These are phyloP conservation scores for Chlorella sp. DNA, from an alignment of 139 green algal species.

Conservation along the genomic window DNA sequence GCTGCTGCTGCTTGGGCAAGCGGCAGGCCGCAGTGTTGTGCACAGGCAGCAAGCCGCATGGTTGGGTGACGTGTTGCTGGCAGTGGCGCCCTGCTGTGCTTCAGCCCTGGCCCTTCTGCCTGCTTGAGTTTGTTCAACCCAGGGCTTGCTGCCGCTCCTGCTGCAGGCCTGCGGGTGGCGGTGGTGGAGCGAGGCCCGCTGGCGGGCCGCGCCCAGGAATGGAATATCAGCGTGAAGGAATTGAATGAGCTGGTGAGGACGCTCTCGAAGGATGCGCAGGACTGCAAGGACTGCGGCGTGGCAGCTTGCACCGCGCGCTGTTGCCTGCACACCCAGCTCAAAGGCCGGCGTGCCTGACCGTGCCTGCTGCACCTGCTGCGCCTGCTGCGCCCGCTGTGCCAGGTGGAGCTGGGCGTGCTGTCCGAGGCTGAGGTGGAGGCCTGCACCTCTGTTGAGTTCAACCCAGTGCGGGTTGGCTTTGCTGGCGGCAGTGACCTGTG, in stretches of 20 bases:
- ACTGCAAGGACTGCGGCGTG: neutral
- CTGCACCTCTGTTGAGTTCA: conserved; percentile 86
- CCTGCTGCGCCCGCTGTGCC: neutral
- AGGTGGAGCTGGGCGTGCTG: conserved; percentile 75
- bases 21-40: too few species aligned
- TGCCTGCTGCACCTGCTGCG: neutral
- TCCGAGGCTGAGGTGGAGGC: conserved; percentile 74
- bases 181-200: conserved; percentile 91
- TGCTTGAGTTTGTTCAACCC: too few species aligned
- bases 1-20: neutral
- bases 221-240: conserved; percentile 90
- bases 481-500: conserved; percentile 60
- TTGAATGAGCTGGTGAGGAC: conserved; percentile 69
- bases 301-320: neutral
- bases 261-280: neutral
- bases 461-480: conserved; percentile 63
- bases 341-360: neutral
- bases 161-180: conserved; percentile 73
- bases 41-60: too few species aligned
- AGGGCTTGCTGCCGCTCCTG: neutral
- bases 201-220: conserved; percentile 79
- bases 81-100: neutral
- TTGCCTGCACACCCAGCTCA: neutral
- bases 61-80: too few species aligned
- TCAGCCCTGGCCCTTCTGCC: neutral